These are phyloP conservation scores for Rosa hybrid DNA, from an alignment of 331 rosid genomes.

Conservation along the genomic window DNA sequence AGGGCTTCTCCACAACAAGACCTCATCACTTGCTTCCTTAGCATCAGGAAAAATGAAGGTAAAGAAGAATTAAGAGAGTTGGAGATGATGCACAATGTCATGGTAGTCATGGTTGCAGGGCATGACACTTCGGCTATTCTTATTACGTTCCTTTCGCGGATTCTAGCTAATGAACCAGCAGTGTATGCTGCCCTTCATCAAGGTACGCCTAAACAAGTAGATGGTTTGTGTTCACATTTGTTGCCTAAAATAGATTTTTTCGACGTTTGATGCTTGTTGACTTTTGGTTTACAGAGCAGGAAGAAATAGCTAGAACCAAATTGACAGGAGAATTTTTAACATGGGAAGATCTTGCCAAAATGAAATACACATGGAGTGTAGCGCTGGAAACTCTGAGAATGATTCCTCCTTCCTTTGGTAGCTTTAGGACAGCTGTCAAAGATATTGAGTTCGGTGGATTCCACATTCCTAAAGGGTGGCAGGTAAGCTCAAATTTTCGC, in stretches of 20 bases:
- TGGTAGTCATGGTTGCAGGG: slow-evolving; percentile 64
- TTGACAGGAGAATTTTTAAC: too few relatives aligned
- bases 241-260: not conserved
- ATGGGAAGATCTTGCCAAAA: too few relatives aligned
- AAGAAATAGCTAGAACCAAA: too few relatives aligned
- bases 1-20: slow-evolving; percentile 45
- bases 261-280: too few relatives aligned
- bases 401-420: too few relatives aligned
- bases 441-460: too few relatives aligned
- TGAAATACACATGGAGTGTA: too few relatives aligned
- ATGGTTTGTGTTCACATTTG: not conserved
- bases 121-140: slow-evolving; percentile 64
- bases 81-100: slow-evolving; percentile 56
- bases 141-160: slow-evolving; percentile 53
- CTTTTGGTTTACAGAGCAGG: too few relatives aligned
- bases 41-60: slow-evolving; percentile 33
- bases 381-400: too few relatives aligned
- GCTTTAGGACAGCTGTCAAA: too few relatives aligned
- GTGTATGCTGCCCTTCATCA: slow-evolving; percentile 56
- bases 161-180: slow-evolving; percentile 55
- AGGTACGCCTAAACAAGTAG: slow-evolving; percentile 39
- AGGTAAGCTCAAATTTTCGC: too few relatives aligned
- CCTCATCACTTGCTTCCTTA: slow-evolving; percentile 59
- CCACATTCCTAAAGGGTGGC: too few relatives aligned
- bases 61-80: slow-evolving; percentile 43